Evolutionary conservation across 2,329 filamentous ascomycete species (phyloP).

Genomic region (Dactylella cylindrospora): DNA sequence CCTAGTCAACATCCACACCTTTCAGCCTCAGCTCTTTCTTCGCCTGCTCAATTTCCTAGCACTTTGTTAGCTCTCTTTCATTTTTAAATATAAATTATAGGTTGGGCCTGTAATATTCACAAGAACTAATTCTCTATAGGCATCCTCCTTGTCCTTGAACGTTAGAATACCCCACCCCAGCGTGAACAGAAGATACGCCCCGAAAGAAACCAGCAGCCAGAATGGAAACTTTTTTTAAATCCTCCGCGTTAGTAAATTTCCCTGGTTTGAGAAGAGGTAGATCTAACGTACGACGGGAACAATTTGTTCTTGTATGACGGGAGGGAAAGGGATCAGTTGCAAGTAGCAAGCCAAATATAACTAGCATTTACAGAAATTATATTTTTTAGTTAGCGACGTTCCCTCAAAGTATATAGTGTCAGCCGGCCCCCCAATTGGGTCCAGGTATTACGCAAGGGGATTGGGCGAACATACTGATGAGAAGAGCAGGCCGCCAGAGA

Average conservation of each 20-base stretch:
- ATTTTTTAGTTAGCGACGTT: constrained; percentile 50
- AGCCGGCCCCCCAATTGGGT: background rate
- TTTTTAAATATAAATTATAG: no score
- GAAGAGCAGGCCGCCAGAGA: constrained; percentile 82
- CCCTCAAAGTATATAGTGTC: no score
- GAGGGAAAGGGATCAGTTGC: constrained; percentile 76
- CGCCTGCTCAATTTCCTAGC: constrained; percentile 72
- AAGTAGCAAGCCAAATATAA: constrained; percentile 86
- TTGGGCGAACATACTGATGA: constrained; percentile 69
- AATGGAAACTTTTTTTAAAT: constrained; percentile 70
- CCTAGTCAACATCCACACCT: constrained; percentile 75
- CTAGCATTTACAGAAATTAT: no score
- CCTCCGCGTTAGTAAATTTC: background rate
- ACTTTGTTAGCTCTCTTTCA: no score
- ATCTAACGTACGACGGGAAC: constrained; percentile 75
- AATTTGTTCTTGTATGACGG: constrained; percentile 76
- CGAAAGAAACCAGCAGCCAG: constrained; percentile 87
- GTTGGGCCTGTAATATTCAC: constrained; percentile 17
- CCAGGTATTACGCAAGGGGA: constrained; percentile 4
- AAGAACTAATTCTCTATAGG: constrained; percentile 72
- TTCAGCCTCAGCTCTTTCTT: constrained; percentile 70
- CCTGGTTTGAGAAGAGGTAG: background rate
- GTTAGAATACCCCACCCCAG: constrained; percentile 91
- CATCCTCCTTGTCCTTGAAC: constrained; percentile 93
- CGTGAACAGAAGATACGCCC: constrained; percentile 85